Percentiles rank a stretch among this genome's conserved stretches.
Evolutionary conservation across 345 rosid species (phyloP).

Genomic region (Acer negundo): DNA sequence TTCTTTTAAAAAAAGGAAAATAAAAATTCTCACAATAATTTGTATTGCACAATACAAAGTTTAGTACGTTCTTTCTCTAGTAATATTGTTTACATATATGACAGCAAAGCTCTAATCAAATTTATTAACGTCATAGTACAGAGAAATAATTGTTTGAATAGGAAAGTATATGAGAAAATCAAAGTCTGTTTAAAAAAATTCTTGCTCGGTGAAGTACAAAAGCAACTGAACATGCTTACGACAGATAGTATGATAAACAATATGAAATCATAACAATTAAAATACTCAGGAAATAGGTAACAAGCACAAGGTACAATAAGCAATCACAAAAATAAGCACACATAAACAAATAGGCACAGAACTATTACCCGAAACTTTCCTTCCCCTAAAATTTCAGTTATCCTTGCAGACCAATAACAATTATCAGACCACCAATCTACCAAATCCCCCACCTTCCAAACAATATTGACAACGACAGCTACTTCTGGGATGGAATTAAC

Average conservation of each 20-base stretch:
- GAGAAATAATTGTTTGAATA: neutral
- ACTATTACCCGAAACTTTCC: conserved; percentile 45
- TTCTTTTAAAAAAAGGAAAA: neutral
- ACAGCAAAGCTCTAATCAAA: neutral
- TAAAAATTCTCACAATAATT: neutral
- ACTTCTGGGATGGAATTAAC: conserved; percentile 34
- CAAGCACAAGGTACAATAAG: neutral
- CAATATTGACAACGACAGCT: conserved; percentile 42
- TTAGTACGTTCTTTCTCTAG: neutral
- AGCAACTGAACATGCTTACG: neutral
- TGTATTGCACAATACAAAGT: neutral
- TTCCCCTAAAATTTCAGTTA: conserved; percentile 36
- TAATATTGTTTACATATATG: neutral
- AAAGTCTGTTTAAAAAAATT: neutral
- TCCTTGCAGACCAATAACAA: conserved; percentile 64
- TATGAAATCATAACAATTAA: neutral
- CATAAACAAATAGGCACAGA: conserved; percentile 7
- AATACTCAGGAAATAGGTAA: neutral
- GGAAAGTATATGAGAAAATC: neutral
- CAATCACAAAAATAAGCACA: neutral
- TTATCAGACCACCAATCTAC: conserved; percentile 68
- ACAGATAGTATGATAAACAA: neutral
- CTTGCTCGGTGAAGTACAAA: neutral
- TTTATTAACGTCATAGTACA: neutral
- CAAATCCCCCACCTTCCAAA: conserved; percentile 63